Base-by-base conservation (phyloP, 345 rosid species). In the Physaria fendleri region DNA sequence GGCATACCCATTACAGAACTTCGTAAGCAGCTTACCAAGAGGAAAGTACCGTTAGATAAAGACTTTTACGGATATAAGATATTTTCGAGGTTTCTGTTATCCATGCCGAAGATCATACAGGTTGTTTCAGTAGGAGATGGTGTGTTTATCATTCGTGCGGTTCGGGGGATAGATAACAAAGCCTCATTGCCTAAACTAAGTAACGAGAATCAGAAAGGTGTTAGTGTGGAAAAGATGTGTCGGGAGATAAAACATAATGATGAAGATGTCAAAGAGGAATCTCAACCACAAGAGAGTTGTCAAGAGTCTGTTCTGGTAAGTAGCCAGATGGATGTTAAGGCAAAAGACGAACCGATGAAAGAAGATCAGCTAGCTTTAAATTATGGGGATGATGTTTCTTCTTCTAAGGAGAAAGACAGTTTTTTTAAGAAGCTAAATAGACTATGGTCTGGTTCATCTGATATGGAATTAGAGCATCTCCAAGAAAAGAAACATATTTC, bases 31-130 rank as follows among this genome's bases (percentile, higher is more conserved):
- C 69, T 91, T 79, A 59, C 3, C 9, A 82, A 41, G 44, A 58
- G 72, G 30, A 65, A 68, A 33, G 55, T 79, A 37, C 15, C 1
- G 32, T 20, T 92, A 6, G 87, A 74, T 72, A 80, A 48, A 74
- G 77, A 80, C 38, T 82, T 76, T 0, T 88, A 77, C 33, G 98
- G 97, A 12, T 46, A 80, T 68, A 78, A 61, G 75, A 83, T 46
- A 42, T 84, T 92, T 53, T 61, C 77, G 5, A 74, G 69, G 24
- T 81, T 92, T 75, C 78, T 92, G 66, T 59, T 75, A 15, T 73
- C 97, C 22, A 74, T 92, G 95, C 87, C 77, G 27, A 67, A 78
- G 29, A 71, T 82, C 61, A 62, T 85, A 64, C 58, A 70, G 75
- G 77, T 89, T 59, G 56, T 69, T 7, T n/a, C 25, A 17, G 50